Evolutionary conservation across 73 alveolate species (phyloP), one percentile per base, ranked within the genome.

Genomic region (Tetrahymena thermophila): DNA sequence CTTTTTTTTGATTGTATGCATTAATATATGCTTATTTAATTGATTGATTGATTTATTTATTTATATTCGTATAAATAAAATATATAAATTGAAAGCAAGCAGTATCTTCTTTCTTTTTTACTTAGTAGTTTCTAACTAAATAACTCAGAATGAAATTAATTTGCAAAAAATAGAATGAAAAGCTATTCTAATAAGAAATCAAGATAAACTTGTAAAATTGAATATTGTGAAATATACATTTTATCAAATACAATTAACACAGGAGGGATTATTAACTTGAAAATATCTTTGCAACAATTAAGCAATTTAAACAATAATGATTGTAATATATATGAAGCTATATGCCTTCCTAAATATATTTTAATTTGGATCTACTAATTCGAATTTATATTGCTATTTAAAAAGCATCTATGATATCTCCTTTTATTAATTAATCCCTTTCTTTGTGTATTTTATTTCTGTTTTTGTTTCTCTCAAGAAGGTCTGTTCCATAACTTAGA

Each of bases 401-500:
- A 11, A 8, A 50, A 50, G 83, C 83, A 50, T 14, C 5, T 5
- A 50, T 50, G 31, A 71, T 71, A 71, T 71, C 37, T n/a, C 11
- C 35, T 71, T 23, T 28, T 85, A 42, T 38, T 85, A 40, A 40
- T 40, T 40, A 28, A 85, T 85, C 34, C 56, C 58, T 85, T 7
- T 85, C n/a, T 31, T 85, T 85, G 35, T 85, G 94, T 85, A 40
- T 23, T 85, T 38, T 85, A n/a, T 85, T 38, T 34, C 28, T 85
- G 35, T 85, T 42, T 85, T n/a, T 13, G 19, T 17, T 31, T 38
- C 58, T 34, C 94, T 95, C 97, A 95, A 21, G 94, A 94, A 35
- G 95, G 95, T 85, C 97, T 43, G 43, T 83, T 94, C 97, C 95
- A 95, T 85, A 13, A 55, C 58, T 95, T 95, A 34, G 97, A 71